Percentiles rank a stretch among this genome's conserved stretches.
phyloP scores from a whole-genome alignment of 345 rosid species.

The Xanthoceras sorbifolium region DNA sequence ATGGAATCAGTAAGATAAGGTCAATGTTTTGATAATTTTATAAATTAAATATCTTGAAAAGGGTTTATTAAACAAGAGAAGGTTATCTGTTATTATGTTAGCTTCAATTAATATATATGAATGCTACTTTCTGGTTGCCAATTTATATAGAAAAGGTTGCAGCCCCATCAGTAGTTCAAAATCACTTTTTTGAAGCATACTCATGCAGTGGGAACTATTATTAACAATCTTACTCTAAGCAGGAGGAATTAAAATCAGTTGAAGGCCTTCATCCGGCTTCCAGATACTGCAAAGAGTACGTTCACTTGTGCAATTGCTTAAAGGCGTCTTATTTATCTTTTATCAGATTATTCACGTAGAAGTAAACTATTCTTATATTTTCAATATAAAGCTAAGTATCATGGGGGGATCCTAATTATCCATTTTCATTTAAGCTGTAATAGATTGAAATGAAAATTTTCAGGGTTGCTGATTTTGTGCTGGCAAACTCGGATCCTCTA shows the following conservation, averaged over 20 bases:
- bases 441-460: conserved; percentile 11
- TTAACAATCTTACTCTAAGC: conserved; percentile 24
- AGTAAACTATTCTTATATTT: neutral
- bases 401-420: neutral
- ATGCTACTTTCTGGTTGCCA: neutral
- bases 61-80: neutral
- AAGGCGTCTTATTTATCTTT: neutral
- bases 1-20: neutral
- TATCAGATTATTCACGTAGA: neutral
- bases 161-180: neutral
- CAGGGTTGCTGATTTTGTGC: conserved; percentile 76
- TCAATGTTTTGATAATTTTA: neutral
- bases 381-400: neutral
- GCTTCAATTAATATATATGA: neutral
- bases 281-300: conserved; percentile 89
- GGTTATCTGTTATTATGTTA: neutral
- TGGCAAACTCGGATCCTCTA: conserved; percentile 69
- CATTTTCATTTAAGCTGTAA: neutral
- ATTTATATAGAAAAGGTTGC: neutral
- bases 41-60: neutral
- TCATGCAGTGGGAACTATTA: neutral
- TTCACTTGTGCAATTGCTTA: conserved; percentile 9
- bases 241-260: conserved; percentile 72
- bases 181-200: neutral
- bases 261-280: conserved; percentile 70